Base-by-base conservation (phyloP, 805 yeast species). In the Henningerozyma blattae region DNA sequence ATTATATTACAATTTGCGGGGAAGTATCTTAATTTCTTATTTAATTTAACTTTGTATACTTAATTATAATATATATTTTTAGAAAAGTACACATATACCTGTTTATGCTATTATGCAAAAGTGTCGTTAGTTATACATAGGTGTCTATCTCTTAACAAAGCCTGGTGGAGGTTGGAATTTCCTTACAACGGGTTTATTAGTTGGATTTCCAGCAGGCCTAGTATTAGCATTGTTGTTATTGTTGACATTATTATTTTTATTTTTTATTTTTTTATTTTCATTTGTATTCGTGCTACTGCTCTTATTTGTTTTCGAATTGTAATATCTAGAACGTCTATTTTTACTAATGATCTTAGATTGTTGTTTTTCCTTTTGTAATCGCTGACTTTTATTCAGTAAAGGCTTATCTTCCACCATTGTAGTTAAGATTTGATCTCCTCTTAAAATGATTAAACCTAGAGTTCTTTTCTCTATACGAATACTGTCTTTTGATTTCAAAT, bases 401-500 rank as follows among this genome's bases (percentile, higher is more conserved):
- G 36, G 84, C 71, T n/a, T 77, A 66, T 59, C 82, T 31, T 54
- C 58, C 9, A 55, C 89, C 22, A 82, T 73, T 2, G 56, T 53
- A 9, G 86, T 72, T 10, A 87, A 73, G 18, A 91, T 74, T 43
- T 79, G 82, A 43, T 85, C 95, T 2, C 98, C 98, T 46, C 97
- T 68, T 30, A 89, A 61, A 25, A 89, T 79, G 2, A 83, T 70
- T 33, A 91, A 66, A 0, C 97, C 97, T 17, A 91, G 59, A 4
- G 74, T 61, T 37, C 97, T 65, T 47, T 77, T 83, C 41, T 80
- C 87, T 39, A 77, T 81, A 27, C 64, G 65, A 10, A 68, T 56
- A 64, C 53, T 40, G 52, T 61, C 16, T 39, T 52, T 33, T 3
- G 29, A 32, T 20, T 20, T 8, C 24, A 7, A 7, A 12, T 30